Evolutionary conservation across 2,329 filamentous ascomycete species (phyloP), one percentile per base, ranked within the genome.

Genomic region (Phaeosphaeriaceae sp.): DNA sequence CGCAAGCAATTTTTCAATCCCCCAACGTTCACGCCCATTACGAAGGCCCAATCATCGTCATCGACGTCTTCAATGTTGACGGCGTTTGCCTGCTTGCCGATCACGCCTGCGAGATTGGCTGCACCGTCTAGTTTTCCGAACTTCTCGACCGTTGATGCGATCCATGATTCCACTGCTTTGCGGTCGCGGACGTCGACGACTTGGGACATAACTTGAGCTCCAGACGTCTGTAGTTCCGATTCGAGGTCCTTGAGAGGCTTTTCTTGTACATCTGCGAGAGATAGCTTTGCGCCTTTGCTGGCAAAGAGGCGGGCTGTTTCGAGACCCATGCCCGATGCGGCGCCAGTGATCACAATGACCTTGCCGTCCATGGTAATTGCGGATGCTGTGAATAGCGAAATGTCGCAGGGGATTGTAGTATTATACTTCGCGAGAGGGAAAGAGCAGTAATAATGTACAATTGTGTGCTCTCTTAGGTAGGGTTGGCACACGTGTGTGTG

Each of bases 161-260:
- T 80, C 84, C 84, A 86, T 20, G 66, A 66, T 27, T 87, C 82
- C 10, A 86, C 84, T 25, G 84, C 54, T 5, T 71, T 65, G 49
- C 78, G 76, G 52, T 80, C 78, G 27, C 80, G 81, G 17, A 86
- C 76, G 57, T 86, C 83, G 21, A 86, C 80, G 31, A 73, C 76
- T n/a, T 75, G 75, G 45, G 79, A 53, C 46, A 76, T 60, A 55
- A 78, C 75, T 1, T 68, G 56, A 0, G 60, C 59, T 1, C 70
- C 69, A 0, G 55, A 33, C 24, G 65, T 22, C 20, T 22, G 31
- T 1, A 75, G 60, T 25, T 73, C 68, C 9, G 48, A 49, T 41
- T 68, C 65, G 17, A 72, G 54, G 0, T 64, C 65, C 31, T 65
- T 55, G 3, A 73, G 53, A 1, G 63, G 64, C 24, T 72, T 61